A percentile compares a stretch with the other conserved stretches of the same genome.
These are phyloP conservation scores for Luvunga scandens DNA, from an alignment of 345 rosid genomes.

Conservation along the genomic window DNA sequence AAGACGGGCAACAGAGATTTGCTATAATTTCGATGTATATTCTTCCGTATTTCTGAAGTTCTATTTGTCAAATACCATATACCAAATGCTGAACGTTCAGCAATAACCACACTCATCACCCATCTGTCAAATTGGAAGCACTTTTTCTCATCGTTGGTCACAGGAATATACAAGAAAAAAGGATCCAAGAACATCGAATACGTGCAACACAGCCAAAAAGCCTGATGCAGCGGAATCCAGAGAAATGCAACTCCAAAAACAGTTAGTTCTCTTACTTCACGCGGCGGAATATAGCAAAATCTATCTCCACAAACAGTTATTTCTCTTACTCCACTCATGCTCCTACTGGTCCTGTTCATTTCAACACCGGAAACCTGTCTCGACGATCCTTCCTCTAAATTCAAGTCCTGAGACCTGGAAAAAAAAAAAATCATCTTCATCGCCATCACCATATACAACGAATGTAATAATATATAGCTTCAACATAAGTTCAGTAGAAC, in stretches of 20 bases:
- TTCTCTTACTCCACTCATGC: not conserved
- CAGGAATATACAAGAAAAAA: slow-evolving; percentile 11
- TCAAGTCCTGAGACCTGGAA: not conserved
- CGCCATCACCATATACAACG: no score
- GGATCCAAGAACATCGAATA: not conserved
- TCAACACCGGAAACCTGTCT: no score
- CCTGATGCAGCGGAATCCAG: no score
- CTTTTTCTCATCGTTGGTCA: slow-evolving; percentile 8
- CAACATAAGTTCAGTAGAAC: no score
- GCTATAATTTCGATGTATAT: not conserved
- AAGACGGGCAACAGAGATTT: not conserved
- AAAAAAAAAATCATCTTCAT: no score
- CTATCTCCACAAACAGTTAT: no score
- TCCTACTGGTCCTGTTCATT: not conserved
- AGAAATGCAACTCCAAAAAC: no score
- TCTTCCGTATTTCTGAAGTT: not conserved
- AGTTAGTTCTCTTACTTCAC: no score
- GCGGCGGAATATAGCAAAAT: no score
- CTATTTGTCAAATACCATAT: not conserved
- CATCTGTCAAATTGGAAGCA: slow-evolving; percentile 3
- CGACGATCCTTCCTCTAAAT: not conserved
- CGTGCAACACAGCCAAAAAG: not conserved
- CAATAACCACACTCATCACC: not conserved
- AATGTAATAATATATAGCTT: no score
- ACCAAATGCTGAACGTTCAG: slow-evolving; percentile 1